These are phyloP conservation scores for Bacidia rubella DNA, from an alignment of 495 filamentous ascomycete species.

Conservation along the genomic window DNA sequence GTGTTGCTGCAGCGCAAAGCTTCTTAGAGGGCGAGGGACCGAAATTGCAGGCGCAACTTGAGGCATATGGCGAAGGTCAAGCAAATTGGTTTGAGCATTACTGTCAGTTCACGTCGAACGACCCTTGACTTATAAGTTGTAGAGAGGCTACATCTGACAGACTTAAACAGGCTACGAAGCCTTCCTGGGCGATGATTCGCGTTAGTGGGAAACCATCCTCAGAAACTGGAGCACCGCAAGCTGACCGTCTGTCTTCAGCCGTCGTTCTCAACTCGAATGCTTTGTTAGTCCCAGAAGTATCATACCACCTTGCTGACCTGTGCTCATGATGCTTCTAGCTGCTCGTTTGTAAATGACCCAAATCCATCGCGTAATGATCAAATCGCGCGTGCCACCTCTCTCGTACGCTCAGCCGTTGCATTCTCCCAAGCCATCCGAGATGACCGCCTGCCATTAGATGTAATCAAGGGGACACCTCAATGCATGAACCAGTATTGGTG, in stretches of 20 bases:
- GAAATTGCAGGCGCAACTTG: constrained; percentile 1
- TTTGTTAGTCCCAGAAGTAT: too few species aligned
- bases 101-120: neutral
- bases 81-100: constrained; percentile 4
- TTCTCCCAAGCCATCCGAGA: constrained; percentile 8
- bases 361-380: neutral
- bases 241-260: neutral
- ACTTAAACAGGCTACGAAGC: neutral
- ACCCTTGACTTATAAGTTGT: neutral
- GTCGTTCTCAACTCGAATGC: constrained; percentile 5
- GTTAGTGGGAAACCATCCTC: neutral
- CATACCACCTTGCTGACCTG: too few species aligned
- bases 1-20: neutral
- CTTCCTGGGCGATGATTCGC: constrained; percentile 3
- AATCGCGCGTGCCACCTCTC: constrained; percentile 2
- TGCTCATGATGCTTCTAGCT: neutral
- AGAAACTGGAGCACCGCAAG: too few species aligned
- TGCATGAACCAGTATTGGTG: constrained; percentile 11
- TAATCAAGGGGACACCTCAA: neutral
- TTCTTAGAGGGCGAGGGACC: constrained; percentile 3
- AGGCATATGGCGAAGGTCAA: neutral
- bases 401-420: constrained; percentile 3
- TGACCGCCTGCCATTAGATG: constrained; percentile 1
- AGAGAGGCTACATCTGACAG: neutral
- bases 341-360: constrained; percentile 4